A percentile compares a stretch with the other conserved stretches of the same genome.
These are phyloP conservation scores for Chalciporus sp. DNA, from an alignment of 1,284 basidiomycete genomes.

Conservation along the genomic window DNA sequence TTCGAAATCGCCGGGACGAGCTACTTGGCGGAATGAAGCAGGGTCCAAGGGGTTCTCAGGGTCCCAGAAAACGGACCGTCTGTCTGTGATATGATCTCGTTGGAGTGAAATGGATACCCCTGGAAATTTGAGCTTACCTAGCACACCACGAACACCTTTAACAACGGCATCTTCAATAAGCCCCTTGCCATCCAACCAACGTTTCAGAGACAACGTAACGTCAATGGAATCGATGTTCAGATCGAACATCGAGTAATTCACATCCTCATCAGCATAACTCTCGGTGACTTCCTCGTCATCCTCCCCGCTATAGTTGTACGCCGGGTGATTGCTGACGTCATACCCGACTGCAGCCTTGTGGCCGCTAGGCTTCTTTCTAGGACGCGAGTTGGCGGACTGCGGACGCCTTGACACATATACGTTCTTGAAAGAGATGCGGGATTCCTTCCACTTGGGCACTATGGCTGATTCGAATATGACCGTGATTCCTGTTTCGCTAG, in stretches of 20 bases:
- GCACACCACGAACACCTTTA: constrained; percentile 91
- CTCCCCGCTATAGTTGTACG: constrained; percentile 64
- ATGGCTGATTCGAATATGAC: constrained; percentile 98
- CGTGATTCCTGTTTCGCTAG: constrained; percentile 89
- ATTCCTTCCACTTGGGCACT: constrained; percentile 97
- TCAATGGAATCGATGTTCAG: constrained; percentile 93
- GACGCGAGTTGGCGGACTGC: constrained; percentile 18
- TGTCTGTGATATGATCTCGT: constrained; percentile 54
- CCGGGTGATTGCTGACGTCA: constrained; percentile 75
- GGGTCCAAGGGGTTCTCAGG: constrained; percentile 79
- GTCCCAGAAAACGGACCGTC: constrained; percentile 89
- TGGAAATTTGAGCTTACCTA: constrained; percentile 59
- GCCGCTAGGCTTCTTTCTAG: constrained; percentile 28
- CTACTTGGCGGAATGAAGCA: constrained; percentile 75
- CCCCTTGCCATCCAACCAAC: constrained; percentile 97
- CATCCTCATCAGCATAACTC: constrained; percentile 48
- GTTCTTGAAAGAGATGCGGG: constrained; percentile 94
- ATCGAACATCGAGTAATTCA: constrained; percentile 88
- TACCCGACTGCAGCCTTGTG: constrained; percentile 68
- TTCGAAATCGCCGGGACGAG: constrained; percentile 87
- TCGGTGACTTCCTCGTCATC: constrained; percentile 38
- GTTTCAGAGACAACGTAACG: constrained; percentile 89
- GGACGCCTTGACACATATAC: constrained; percentile 92
- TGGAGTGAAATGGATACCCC: not conserved
- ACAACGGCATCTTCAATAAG: constrained; percentile 89